phyloP scores from a whole-genome alignment of 2,329 filamentous ascomycete species.

The Triangularia setosa region DNA sequence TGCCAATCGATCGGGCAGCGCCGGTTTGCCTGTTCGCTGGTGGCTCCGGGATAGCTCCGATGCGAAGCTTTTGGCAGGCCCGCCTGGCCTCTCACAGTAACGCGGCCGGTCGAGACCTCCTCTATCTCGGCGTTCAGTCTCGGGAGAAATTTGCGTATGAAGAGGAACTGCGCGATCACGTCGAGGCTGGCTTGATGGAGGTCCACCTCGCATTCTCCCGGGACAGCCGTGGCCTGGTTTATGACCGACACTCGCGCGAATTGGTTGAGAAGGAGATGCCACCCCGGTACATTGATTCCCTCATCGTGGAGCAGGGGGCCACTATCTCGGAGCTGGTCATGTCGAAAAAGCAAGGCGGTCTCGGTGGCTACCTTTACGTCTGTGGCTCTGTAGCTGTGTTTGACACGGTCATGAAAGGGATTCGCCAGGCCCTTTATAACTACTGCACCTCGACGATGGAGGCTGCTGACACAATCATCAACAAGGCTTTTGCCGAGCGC shows the following conservation, averaged over 20 bases:
- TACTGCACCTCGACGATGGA: slow-evolving; percentile 50
- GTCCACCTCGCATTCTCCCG: slow-evolving; percentile 51
- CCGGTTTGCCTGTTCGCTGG: slow-evolving; percentile 52
- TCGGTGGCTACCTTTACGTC: slow-evolving; percentile 46
- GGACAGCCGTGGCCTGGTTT: slow-evolving; percentile 44
- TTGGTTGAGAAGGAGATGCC: slow-evolving; percentile 47
- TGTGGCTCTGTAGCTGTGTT: slow-evolving; percentile 47
- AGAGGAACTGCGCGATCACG: slow-evolving; percentile 43
- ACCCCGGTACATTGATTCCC: slow-evolving; percentile 49
- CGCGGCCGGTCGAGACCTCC: slow-evolving; percentile 42
- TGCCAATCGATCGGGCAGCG: slow-evolving; percentile 46
- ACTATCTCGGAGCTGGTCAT: slow-evolving; percentile 52
- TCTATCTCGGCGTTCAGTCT: slow-evolving; percentile 51
- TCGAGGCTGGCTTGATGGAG: slow-evolving; percentile 47
- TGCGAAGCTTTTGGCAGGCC: slow-evolving; percentile 52
- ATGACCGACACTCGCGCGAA: slow-evolving; percentile 39
- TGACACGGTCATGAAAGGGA: slow-evolving; percentile 53
- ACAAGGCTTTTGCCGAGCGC: slow-evolving; percentile 51
- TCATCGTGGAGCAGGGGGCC: slow-evolving; percentile 49
- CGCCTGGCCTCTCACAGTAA: slow-evolving; percentile 33
- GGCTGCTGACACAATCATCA: slow-evolving; percentile 46
- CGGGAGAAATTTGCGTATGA: slow-evolving; percentile 51
- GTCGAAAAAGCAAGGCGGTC: slow-evolving; percentile 52
- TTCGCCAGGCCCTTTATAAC: slow-evolving; percentile 52
- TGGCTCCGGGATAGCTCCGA: slow-evolving; percentile 51